Percentiles rank a stretch among this genome's conserved stretches.
Conservation (phyloP, 345 rosid genomes). For the Euphorbia pulcherrima region DNA sequence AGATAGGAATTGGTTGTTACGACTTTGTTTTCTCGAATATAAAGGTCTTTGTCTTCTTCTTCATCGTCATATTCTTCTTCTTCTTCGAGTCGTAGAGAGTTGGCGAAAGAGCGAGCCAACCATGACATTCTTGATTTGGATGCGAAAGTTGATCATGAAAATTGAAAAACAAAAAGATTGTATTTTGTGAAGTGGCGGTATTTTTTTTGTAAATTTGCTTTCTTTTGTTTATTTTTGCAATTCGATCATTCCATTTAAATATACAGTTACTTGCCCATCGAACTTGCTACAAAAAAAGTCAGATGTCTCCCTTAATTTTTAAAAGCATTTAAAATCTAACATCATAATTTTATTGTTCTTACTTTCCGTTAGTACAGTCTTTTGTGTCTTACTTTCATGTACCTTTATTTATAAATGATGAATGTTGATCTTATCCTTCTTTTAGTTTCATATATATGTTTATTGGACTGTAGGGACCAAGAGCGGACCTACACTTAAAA, state of each 20-base stretch:
- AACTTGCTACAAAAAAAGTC: neutral
- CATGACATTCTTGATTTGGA: slow-evolving; percentile 55
- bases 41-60: slow-evolving; percentile 45
- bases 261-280: too few relatives aligned
- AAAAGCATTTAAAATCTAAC: too few relatives aligned
- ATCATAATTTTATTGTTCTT: neutral
- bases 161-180: slow-evolving; percentile 20
- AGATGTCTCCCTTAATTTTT: too few relatives aligned
- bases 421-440: neutral
- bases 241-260: too few relatives aligned
- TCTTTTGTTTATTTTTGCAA: slow-evolving; percentile 9
- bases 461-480: neutral
- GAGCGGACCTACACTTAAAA: too few relatives aligned
- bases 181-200: slow-evolving; percentile 14
- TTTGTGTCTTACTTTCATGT: too few relatives aligned
- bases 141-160: slow-evolving; percentile 22
- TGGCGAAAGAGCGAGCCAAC: slow-evolving; percentile 77
- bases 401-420: neutral
- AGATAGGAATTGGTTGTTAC: slow-evolving; percentile 17
- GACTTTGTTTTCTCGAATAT: slow-evolving; percentile 25
- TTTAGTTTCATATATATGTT: neutral
- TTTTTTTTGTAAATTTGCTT: neutral
- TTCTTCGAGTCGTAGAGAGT: slow-evolving; percentile 64
- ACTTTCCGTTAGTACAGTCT: too few relatives aligned
- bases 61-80: neutral